Percentiles rank a stretch among this genome's conserved stretches.
Evolutionary conservation across 257 asterid species (phyloP).

Genomic region (Plantago major): DNA sequence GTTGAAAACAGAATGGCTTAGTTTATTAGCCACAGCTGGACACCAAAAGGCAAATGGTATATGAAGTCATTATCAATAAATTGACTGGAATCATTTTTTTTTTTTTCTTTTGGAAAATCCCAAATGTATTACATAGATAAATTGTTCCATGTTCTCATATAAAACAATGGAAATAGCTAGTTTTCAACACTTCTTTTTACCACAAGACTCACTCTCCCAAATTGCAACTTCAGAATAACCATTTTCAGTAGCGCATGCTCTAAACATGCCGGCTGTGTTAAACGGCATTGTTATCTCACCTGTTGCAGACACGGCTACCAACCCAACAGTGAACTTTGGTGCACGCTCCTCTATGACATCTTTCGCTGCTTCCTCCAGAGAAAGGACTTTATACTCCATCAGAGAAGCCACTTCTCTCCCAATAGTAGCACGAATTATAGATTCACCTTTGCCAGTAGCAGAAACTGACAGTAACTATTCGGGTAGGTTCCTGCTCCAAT

Average conservation of each 20-base stretch:
- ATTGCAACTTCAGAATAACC: slow-evolving; percentile 61
- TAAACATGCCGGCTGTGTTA: slow-evolving; percentile 78
- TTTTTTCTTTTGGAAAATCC: too few relatives aligned
- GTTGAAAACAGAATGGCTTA: too few relatives aligned
- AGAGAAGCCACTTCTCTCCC: slow-evolving; percentile 92
- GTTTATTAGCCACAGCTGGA: too few relatives aligned
- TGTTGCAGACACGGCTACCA: slow-evolving; percentile 73
- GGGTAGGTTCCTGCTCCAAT: slow-evolving; percentile 93
- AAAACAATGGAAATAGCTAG: background rate
- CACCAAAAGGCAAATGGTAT: too few relatives aligned
- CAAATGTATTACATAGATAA: too few relatives aligned
- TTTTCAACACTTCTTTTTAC: background rate
- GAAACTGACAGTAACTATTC: slow-evolving; percentile 72
- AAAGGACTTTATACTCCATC: slow-evolving; percentile 83
- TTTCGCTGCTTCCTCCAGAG: slow-evolving; percentile 73
- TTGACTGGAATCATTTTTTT: too few relatives aligned
- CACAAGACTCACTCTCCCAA: slow-evolving; percentile 39
- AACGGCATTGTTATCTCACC: slow-evolving; percentile 80
- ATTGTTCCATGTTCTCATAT: background rate
- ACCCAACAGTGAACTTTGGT: slow-evolving; percentile 56
- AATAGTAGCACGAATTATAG: slow-evolving; percentile 74
- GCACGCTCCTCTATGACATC: slow-evolving; percentile 52
- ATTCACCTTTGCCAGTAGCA: slow-evolving; percentile 88
- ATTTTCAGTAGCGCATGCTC: slow-evolving; percentile 90
- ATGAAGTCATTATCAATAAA: too few relatives aligned